Base-by-base conservation (phyloP, 148 eudicot genomes). In the Chenopodium formosanum region DNA sequence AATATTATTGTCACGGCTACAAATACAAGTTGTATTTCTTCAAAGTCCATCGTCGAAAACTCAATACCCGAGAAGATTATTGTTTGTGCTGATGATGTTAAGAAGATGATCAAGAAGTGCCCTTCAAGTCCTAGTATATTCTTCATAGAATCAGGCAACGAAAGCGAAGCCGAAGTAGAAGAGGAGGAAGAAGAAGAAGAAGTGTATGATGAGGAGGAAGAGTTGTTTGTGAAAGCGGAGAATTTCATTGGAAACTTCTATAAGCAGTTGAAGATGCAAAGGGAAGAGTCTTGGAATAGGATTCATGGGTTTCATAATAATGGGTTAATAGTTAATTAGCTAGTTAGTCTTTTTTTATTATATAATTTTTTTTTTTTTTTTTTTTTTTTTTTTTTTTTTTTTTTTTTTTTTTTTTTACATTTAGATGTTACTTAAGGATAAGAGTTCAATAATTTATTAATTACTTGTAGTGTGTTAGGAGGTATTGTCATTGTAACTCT, bases 181-280 rank as follows among this genome's bases (percentile, higher is more conserved):
- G 87, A 82, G 23, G 80, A 37, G 4, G 78, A 83, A 47, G 79
- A 80, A 23, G 70, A 19, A 66, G 82, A 84, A 17, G 82, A 70
- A 13, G 68, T 31, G 10, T 85, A 44, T 37, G 91, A 79, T 2
- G 82, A 87, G 20, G 86, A 82, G 70, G 83, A 88, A 64, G 91
- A 91, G 70, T 79, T 91, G 71, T 89, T 84, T 65, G 83, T 78
- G 2, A 89, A 89, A 78, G 90, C 94, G 0, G 94, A 91, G 86
- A 81, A 72, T 64, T 91, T 91, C 63, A 91, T 91, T 82, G 90
- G 88, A 9, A 83, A 91, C 34, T 91, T 89, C 74, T 86, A 89
- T 69, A 87, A 78, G 78, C 94, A 91, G 27, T 74, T 91, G 84
- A 89, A 86, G 90, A 85, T 91, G 90, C 94, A 91, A 83, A 91